Evolutionary conservation across 164 flowering plant genomes (phyloP).

Genomic region (Aristolochia fimbriata): DNA sequence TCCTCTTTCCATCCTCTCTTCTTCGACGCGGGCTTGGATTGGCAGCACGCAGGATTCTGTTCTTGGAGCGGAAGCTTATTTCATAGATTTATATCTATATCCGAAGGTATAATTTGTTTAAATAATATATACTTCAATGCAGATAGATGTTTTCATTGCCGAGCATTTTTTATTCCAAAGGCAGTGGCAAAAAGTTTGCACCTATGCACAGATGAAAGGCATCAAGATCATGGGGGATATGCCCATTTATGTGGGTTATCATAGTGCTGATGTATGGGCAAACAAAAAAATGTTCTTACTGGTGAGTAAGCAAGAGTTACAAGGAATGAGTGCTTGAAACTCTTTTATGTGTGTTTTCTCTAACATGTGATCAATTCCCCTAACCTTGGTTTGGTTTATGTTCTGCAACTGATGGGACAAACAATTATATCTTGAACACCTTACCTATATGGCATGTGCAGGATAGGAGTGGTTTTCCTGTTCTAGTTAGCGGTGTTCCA

Average conservation of each 20-base stretch:
- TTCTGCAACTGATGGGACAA: not conserved
- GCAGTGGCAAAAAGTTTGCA: conserved; percentile 90
- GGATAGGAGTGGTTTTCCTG: conserved; percentile 80
- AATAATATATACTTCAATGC: too few relatives aligned
- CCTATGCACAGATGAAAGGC: conserved; percentile 69
- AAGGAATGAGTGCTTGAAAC: too few relatives aligned
- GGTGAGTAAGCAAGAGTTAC: conserved; percentile 31
- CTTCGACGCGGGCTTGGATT: too few relatives aligned
- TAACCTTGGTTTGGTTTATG: too few relatives aligned
- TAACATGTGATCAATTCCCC: too few relatives aligned
- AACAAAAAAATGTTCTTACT: conserved; percentile 73
- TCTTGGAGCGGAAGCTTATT: too few relatives aligned
- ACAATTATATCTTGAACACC: not conserved
- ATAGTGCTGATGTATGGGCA: conserved; percentile 99
- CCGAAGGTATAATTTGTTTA: too few relatives aligned
- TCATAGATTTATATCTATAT: too few relatives aligned
- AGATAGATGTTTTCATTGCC: conserved; percentile 79
- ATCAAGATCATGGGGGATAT: conserved; percentile 94
- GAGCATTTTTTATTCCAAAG: conserved; percentile 92
- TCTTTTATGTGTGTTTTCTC: too few relatives aligned
- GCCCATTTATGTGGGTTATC: conserved; percentile 99
- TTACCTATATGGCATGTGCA: conserved; percentile 20
- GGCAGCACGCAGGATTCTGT: too few relatives aligned
- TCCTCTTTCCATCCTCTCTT: too few relatives aligned
- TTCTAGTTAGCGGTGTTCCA: conserved; percentile 94